Percentiles rank a stretch among this genome's conserved stretches.
Conservation (phyloP, 176 grass and related monocot genomes). For the Bonia amplexicaulis region DNA sequence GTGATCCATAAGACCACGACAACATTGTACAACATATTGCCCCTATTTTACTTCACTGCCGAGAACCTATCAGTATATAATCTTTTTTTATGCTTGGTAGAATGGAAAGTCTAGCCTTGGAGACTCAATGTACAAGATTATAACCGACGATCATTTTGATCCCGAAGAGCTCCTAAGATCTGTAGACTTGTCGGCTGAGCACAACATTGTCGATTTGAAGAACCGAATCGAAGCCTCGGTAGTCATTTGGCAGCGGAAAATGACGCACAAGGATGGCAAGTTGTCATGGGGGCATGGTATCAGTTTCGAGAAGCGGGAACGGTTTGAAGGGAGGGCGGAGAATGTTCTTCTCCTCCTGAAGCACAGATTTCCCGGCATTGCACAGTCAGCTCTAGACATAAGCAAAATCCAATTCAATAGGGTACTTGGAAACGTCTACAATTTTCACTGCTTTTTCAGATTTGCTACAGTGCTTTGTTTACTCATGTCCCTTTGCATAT, state of each 20-base stretch:
- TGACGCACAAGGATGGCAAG: conserved; percentile 58
- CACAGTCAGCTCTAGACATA: conserved; percentile 64
- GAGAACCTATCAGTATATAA: neutral
- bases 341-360: conserved; percentile 70
- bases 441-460: neutral
- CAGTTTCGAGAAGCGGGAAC: conserved; percentile 59
- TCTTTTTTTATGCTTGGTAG: conserved; percentile 30
- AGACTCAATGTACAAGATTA: conserved; percentile 72
- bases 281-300: conserved; percentile 50
- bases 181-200: conserved; percentile 48
- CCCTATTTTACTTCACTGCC: neutral
- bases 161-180: conserved; percentile 57
- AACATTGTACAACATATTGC: neutral
- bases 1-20: conserved; percentile 23
- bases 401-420: conserved; percentile 77
- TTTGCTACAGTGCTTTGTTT: neutral
- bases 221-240: conserved; percentile 70
- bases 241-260: conserved; percentile 82
- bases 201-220: conserved; percentile 79
- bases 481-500: neutral
- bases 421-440: conserved; percentile 31
- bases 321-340: conserved; percentile 75
- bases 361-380: conserved; percentile 62
- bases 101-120: conserved; percentile 74
- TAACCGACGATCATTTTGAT: conserved; percentile 66